A percentile compares a stretch with the other conserved stretches of the same genome.
Conservation (phyloP, 2,329 filamentous ascomycete species). For the Graphilbum ipis-grandicollis region DNA sequence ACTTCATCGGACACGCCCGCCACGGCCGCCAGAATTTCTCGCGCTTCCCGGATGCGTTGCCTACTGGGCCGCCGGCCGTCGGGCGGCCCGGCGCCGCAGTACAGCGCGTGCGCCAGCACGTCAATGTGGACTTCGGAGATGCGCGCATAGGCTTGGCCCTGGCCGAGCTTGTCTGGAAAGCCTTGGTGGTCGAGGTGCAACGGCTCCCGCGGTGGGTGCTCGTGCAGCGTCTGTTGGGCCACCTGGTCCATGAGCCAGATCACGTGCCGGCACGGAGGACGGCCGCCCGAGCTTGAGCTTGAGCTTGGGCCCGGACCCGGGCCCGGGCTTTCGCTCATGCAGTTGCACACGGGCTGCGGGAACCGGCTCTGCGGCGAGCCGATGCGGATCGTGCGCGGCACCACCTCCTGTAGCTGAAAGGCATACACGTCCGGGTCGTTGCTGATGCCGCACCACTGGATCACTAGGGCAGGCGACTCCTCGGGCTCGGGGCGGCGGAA, state of each 20-base stretch:
- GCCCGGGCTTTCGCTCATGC: constrained; percentile 15
- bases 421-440: constrained; percentile 27
- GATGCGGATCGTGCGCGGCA: constrained; percentile 33
- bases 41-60: constrained; percentile 27
- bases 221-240: constrained; percentile 27
- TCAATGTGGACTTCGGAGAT: constrained; percentile 34
- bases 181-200: constrained; percentile 17
- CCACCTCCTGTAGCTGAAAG: constrained; percentile 37
- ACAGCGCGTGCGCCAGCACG: constrained; percentile 32
- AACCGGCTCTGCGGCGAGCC: constrained; percentile 21
- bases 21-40: constrained; percentile 32
- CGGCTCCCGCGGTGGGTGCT: constrained; percentile 18
- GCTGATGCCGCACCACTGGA: constrained; percentile 28
- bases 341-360: constrained; percentile 28
- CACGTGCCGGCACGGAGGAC: constrained; percentile 29
- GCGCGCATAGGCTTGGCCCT: constrained; percentile 17
- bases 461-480: constrained; percentile 28
- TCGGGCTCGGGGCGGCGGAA: constrained; percentile 16
- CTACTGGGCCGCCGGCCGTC: constrained; percentile 14
- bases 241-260: constrained; percentile 38
- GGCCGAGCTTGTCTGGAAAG: constrained; percentile 10
- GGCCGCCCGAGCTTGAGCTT: too few relatives aligned
- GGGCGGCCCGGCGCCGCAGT: constrained; percentile 24
- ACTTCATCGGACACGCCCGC: constrained; percentile 20
- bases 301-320: too few relatives aligned